Evolutionary conservation across 192 early-diverging fungal genomes (phyloP).

Genomic region (Umbelopsis isabellina): DNA sequence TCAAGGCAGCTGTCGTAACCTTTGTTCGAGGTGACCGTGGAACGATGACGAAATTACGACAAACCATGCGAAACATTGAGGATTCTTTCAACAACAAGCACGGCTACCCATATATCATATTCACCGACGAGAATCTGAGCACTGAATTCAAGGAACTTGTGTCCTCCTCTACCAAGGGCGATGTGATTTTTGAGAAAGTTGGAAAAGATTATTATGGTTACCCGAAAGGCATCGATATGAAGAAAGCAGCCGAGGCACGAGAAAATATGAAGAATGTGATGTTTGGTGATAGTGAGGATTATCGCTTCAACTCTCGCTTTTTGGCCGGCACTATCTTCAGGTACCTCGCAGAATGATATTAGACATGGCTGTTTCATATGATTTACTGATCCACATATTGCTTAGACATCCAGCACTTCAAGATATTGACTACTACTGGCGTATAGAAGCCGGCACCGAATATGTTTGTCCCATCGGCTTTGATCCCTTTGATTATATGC

Average conservation of each 20-base stretch:
- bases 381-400: slow-evolving; percentile 44
- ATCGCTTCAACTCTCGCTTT: slow-evolving; percentile 53
- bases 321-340: slow-evolving; percentile 36
- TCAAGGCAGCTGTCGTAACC: slow-evolving; percentile 32
- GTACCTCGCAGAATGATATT: slow-evolving; percentile 34
- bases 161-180: slow-evolving; percentile 15
- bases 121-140: slow-evolving; percentile 28
- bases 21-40: slow-evolving; percentile 28
- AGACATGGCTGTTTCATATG: background rate
- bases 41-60: slow-evolving; percentile 20
- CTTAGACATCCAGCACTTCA: slow-evolving; percentile 56
- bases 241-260: slow-evolving; percentile 29
- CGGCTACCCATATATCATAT: slow-evolving; percentile 42
- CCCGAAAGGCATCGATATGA: slow-evolving; percentile 24
- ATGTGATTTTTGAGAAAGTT: slow-evolving; percentile 34
- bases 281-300: slow-evolving; percentile 34
- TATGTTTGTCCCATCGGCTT: slow-evolving; percentile 56
- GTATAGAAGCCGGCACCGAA: slow-evolving; percentile 54
- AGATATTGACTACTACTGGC: slow-evolving; percentile 61
- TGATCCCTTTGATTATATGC: slow-evolving; percentile 62
- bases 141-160: slow-evolving; percentile 39
- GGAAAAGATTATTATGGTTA: slow-evolving; percentile 29
- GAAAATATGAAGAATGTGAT: slow-evolving; percentile 30
- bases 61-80: slow-evolving; percentile 38
- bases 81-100: slow-evolving; percentile 35